A percentile compares a stretch with the other conserved stretches of the same genome.
Evolutionary conservation across 2,329 filamentous ascomycete genomes (phyloP).

Genomic region (Aspergillus tamarii): DNA sequence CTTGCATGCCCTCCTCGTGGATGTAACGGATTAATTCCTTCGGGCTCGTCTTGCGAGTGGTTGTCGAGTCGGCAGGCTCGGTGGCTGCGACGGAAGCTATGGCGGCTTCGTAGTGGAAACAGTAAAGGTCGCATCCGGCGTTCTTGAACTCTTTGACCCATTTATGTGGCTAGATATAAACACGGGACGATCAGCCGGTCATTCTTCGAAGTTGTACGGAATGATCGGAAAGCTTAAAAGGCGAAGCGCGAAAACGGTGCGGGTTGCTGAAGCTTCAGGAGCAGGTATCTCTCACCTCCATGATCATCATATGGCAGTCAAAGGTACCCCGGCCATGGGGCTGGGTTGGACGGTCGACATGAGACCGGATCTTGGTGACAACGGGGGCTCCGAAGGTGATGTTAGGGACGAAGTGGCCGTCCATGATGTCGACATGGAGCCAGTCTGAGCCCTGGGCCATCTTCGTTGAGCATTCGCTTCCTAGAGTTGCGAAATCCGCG

Average conservation of each 20-base stretch:
- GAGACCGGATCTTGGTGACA: slow-evolving; percentile 86
- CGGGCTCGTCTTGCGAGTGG: slow-evolving; percentile 72
- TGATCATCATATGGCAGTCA: slow-evolving; percentile 99
- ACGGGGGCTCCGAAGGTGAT: slow-evolving; percentile 96
- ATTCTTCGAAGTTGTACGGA: not conserved
- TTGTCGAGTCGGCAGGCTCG: slow-evolving; percentile 69
- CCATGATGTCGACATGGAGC: slow-evolving; percentile 97
- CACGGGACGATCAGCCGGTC: slow-evolving; percentile 11
- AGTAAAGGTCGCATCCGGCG: slow-evolving; percentile 97
- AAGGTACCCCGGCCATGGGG: slow-evolving; percentile 85
- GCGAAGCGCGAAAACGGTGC: not conserved
- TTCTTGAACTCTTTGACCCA: slow-evolving; percentile 96
- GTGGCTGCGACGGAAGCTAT: slow-evolving; percentile 81
- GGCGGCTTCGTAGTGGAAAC: slow-evolving; percentile 98
- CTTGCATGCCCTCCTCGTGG: slow-evolving; percentile 82
- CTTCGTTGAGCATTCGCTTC: slow-evolving; percentile 81
- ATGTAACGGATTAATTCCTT: slow-evolving; percentile 87
- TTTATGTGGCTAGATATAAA: slow-evolving; percentile 76
- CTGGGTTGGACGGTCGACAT: slow-evolving; percentile 74
- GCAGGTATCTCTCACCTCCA: slow-evolving; percentile 67
- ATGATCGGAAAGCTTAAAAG: not conserved
- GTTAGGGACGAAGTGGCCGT: slow-evolving; percentile 98
- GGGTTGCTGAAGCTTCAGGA: not conserved
- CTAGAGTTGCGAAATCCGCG: slow-evolving; percentile 89
- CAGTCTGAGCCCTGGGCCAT: slow-evolving; percentile 88